Conservation (phyloP, 345 rosid genomes). For the Linum trigynum region DNA sequence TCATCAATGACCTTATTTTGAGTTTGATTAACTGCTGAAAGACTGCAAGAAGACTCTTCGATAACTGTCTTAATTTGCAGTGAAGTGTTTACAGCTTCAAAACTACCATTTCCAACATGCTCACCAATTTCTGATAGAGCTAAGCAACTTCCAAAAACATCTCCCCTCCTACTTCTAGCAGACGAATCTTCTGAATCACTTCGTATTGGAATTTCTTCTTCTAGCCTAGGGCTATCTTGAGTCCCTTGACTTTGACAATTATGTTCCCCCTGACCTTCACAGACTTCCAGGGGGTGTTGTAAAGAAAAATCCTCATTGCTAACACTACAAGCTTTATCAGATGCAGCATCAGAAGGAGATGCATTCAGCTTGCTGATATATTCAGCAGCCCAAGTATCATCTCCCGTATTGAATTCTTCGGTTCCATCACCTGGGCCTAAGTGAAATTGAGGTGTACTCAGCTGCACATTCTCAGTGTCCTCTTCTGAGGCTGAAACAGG, state of each 20-base stretch:
- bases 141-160: constrained; percentile 40
- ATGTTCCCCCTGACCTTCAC: constrained; percentile 31
- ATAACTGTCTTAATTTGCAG: constrained; percentile 24
- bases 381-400: constrained; percentile 41
- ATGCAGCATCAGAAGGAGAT: constrained; percentile 23
- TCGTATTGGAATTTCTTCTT: constrained; percentile 17
- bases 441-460: constrained; percentile 67
- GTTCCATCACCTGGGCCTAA: constrained; percentile 66
- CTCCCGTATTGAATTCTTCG: constrained; percentile 53
- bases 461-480: constrained; percentile 44
- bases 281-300: constrained; percentile 18
- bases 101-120: constrained; percentile 21
- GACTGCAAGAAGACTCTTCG: constrained; percentile 15
- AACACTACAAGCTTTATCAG: constrained; percentile 13
- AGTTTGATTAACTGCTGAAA: constrained; percentile 23
- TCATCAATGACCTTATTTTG: constrained; percentile 22
- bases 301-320: constrained; percentile 21
- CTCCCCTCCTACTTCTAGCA: constrained; percentile 25
- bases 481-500: constrained; percentile 62
- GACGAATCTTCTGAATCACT: constrained; percentile 21
- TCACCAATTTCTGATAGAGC: constrained; percentile 36
- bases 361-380: constrained; percentile 36
- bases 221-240: constrained; percentile 16
- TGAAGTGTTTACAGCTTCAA: constrained; percentile 19
- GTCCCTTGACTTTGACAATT: constrained; percentile 23